Evolutionary conservation across 306 rosid species (phyloP).

Genomic region (Astragalus membranaceus): DNA sequence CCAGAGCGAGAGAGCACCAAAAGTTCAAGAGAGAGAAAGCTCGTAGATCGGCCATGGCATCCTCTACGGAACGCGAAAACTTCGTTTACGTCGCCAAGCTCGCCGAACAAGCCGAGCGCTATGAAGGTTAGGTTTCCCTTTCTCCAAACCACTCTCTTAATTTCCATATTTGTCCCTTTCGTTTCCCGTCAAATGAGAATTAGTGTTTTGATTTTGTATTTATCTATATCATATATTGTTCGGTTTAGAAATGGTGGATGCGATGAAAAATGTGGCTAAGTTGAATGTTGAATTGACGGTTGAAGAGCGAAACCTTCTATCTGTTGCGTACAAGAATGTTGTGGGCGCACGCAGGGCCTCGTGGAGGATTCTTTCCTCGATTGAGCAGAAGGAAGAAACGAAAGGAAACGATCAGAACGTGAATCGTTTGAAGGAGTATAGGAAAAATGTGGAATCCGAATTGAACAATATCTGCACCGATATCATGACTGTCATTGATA

Average conservation of each 20-base stretch:
- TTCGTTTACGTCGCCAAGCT: slow-evolving; percentile 58
- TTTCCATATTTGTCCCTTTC: background rate
- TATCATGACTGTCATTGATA: slow-evolving; percentile 45
- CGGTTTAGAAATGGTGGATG: slow-evolving; percentile 57
- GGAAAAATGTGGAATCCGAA: slow-evolving; percentile 49
- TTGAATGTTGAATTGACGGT: slow-evolving; percentile 49
- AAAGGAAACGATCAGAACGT: slow-evolving; percentile 43
- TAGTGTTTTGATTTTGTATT: background rate
- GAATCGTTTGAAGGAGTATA: slow-evolving; percentile 40
- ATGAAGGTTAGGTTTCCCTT: slow-evolving; percentile 30
- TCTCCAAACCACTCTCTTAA: background rate
- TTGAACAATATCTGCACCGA: slow-evolving; percentile 38
- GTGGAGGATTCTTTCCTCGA: slow-evolving; percentile 55
- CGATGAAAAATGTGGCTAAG: slow-evolving; percentile 52
- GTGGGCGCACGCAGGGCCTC: slow-evolving; percentile 58
- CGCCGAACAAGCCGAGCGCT: slow-evolving; percentile 72
- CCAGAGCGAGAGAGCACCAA: background rate
- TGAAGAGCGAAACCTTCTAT: slow-evolving; percentile 52
- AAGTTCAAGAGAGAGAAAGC: slow-evolving; percentile 5
- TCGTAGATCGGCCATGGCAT: slow-evolving; percentile 39
- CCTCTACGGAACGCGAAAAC: slow-evolving; percentile 44
- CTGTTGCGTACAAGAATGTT: slow-evolving; percentile 52
- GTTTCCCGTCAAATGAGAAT: background rate
- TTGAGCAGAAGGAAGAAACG: slow-evolving; percentile 48
- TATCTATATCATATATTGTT: background rate